Conservation (phyloP, 2,329 filamentous ascomycete genomes). For the Phyllosticta citribraziliensis region DNA sequence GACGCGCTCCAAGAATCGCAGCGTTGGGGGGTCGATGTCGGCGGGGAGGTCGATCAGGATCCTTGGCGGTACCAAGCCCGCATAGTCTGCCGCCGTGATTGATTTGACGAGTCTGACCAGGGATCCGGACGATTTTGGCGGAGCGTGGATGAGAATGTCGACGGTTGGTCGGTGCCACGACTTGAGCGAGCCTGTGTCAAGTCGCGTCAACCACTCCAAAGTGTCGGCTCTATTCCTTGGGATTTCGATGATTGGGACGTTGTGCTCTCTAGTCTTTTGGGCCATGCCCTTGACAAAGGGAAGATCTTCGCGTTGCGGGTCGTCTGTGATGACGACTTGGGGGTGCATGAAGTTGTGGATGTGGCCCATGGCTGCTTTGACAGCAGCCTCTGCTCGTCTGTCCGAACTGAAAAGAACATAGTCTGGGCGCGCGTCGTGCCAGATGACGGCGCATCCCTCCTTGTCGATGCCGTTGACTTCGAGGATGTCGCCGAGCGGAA, state of each 20-base stretch:
- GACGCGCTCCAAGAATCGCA: slow-evolving; percentile 58
- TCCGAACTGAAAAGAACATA: slow-evolving; percentile 60
- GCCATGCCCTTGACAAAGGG: slow-evolving; percentile 57
- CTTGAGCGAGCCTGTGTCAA: slow-evolving; percentile 63
- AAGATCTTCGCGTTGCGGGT: slow-evolving; percentile 52
- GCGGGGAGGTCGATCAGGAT: slow-evolving; percentile 77
- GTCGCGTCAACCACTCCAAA: slow-evolving; percentile 65
- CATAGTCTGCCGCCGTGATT: slow-evolving; percentile 65
- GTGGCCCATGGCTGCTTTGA: slow-evolving; percentile 57
- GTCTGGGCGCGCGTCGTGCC: slow-evolving; percentile 70
- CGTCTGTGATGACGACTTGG: slow-evolving; percentile 65
- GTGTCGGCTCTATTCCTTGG: slow-evolving; percentile 53
- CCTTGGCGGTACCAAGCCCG: slow-evolving; percentile 57
- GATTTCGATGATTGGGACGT: slow-evolving; percentile 63
- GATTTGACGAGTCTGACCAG: slow-evolving; percentile 69
- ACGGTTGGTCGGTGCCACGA: slow-evolving; percentile 71
- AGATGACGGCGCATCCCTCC: slow-evolving; percentile 51
- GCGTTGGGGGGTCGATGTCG: slow-evolving; percentile 53
- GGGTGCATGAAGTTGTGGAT: slow-evolving; percentile 67
- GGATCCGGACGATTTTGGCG: slow-evolving; percentile 59
- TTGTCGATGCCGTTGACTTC: slow-evolving; percentile 70
- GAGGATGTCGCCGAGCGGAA: slow-evolving; percentile 59
- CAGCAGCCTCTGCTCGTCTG: slow-evolving; percentile 55
- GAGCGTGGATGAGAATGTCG: slow-evolving; percentile 76
- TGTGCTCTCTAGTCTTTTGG: slow-evolving; percentile 42